Conservation (phyloP, 2,329 filamentous ascomycete genomes). For the Cytospora paraplurivora region DNA sequence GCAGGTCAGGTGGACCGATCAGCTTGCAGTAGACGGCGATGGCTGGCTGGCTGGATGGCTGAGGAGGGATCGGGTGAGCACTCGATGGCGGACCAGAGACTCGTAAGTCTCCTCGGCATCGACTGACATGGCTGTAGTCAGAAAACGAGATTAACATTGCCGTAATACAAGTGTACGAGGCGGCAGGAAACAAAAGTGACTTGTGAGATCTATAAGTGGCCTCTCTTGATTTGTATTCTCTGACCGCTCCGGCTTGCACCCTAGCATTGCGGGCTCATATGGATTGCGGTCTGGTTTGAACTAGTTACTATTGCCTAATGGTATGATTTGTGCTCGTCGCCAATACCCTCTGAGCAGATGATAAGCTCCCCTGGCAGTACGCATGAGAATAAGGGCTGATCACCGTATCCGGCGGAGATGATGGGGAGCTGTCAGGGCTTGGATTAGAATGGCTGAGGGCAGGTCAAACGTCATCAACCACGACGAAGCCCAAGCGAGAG, state of each 20-base stretch:
- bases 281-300: neutral
- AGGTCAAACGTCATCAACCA: slow-evolving; percentile 20
- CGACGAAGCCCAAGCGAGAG: neutral
- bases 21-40: neutral
- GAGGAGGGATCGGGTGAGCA: neutral
- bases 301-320: neutral
- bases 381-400: neutral
- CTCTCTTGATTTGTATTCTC: neutral
- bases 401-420: slow-evolving; percentile 2
- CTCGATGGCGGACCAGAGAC: neutral
- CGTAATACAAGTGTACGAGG: slow-evolving; percentile 15
- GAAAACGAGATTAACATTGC: neutral
- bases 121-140: slow-evolving; percentile 11
- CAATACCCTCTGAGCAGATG: neutral
- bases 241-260: neutral
- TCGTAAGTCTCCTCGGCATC: neutral
- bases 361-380: slow-evolving; percentile 11
- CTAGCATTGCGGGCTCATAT: too few species aligned
- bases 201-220: neutral
- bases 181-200: slow-evolving; percentile 4
- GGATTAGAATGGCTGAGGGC: slow-evolving; percentile 16
- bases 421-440: slow-evolving; percentile 13
- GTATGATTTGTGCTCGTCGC: neutral
- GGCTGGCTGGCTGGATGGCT: neutral
- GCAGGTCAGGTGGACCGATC: too few species aligned